Percentiles rank a stretch among this genome's conserved stretches.
Evolutionary conservation across 2,329 filamentous ascomycete species (phyloP).

Genomic region (Nemania bipapillata): DNA sequence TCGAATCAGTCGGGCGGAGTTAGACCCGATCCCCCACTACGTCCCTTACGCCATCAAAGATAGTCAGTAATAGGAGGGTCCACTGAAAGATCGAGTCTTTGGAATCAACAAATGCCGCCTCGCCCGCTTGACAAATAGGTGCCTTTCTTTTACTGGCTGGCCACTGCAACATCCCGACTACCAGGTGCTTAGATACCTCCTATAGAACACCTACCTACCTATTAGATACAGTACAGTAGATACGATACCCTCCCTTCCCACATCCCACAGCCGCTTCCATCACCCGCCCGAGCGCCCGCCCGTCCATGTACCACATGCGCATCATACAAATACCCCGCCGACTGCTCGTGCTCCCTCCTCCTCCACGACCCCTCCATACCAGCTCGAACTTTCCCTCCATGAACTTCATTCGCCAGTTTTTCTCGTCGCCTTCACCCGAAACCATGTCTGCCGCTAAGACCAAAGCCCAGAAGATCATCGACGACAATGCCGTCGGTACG

Average conservation of each 20-base stretch:
- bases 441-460: conserved; percentile 84
- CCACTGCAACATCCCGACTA: conserved; percentile 8
- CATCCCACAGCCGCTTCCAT: conserved; percentile 5
- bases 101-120: conserved; percentile 19
- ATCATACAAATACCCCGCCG: conserved; percentile 41
- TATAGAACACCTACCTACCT: no score
- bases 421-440: conserved; percentile 69
- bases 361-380: conserved; percentile 19
- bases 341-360: conserved; percentile 10
- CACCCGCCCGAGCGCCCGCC: neutral
- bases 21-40: neutral
- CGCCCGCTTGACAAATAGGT: conserved; percentile 30
- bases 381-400: conserved; percentile 26
- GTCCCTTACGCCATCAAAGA: neutral
- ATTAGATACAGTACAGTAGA: neutral
- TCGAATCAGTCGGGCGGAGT: neutral
- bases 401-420: conserved; percentile 74
- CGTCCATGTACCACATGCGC: conserved; percentile 1
- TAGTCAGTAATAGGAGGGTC: neutral
- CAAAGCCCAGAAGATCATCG: conserved; percentile 86
- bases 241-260: neutral
- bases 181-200: neutral
- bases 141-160: conserved; percentile 22
- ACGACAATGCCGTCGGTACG: conserved; percentile 86
- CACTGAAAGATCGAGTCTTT: conserved; percentile 28